phyloP scores from a whole-genome alignment of 1,139 yeast genomes.

The Yamadazyma mexicana region DNA sequence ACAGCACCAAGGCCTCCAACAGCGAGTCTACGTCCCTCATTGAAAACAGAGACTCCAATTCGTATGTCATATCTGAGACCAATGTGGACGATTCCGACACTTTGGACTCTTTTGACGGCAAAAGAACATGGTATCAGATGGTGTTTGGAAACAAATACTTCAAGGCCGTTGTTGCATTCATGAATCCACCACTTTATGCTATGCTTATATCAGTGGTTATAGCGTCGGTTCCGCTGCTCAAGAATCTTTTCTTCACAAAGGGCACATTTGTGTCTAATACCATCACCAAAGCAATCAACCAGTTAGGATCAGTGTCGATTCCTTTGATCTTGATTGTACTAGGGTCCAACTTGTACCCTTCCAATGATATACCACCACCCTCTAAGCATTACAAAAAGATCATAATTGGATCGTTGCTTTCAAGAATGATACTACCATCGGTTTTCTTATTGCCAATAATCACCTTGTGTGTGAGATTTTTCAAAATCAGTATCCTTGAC shows the following conservation, averaged over 20 bases:
- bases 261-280: slow-evolving; percentile 69
- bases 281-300: slow-evolving; percentile 69
- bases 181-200: slow-evolving; percentile 96
- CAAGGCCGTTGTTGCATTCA: slow-evolving; percentile 32
- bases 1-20: background rate
- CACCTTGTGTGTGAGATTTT: slow-evolving; percentile 63
- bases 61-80: slow-evolving; percentile 2
- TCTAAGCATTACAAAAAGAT: slow-evolving; percentile 59
- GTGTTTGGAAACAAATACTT: slow-evolving; percentile 5
- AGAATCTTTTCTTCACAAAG: slow-evolving; percentile 60
- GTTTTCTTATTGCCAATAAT: slow-evolving; percentile 65
- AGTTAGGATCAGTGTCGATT: slow-evolving; percentile 84
- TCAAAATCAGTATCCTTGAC: slow-evolving; percentile 68
- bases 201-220: slow-evolving; percentile 82
- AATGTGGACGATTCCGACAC: slow-evolving; percentile 8
- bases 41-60: slow-evolving; percentile 1
- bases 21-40: slow-evolving; percentile 13
- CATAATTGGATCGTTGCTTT: slow-evolving; percentile 64
- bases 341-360: slow-evolving; percentile 75
- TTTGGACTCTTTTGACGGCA: background rate
- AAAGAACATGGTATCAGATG: background rate
- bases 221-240: slow-evolving; percentile 75
- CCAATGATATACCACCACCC: slow-evolving; percentile 63
- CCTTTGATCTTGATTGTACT: slow-evolving; percentile 76
- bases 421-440: slow-evolving; percentile 79